Evolutionary conservation across 108 stramenopile genomes (phyloP).

Genomic region (Aureococcus anophagefferens): DNA sequence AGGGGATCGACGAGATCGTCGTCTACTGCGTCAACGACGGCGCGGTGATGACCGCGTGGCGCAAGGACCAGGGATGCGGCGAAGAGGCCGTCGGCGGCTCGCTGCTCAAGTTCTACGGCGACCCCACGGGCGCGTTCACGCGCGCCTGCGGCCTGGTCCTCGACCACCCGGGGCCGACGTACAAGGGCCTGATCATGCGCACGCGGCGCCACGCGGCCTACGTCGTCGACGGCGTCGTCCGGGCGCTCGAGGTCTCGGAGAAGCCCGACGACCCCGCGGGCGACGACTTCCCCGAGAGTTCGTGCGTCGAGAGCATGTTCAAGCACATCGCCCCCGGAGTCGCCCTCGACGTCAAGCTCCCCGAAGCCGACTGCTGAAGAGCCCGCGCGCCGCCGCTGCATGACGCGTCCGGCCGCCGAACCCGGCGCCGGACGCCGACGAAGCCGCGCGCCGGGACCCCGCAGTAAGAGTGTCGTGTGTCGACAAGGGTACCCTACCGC

Average conservation of each 20-base stretch:
- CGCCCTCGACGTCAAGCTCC: too few species aligned
- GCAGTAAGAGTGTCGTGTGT: too few species aligned
- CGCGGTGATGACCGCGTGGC: conserved; percentile 64
- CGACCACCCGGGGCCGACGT: conserved; percentile 44
- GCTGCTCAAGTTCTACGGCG: conserved; percentile 51
- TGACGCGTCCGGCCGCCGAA: too few species aligned
- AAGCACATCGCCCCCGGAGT: conserved; percentile 11
- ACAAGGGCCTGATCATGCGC: conserved; percentile 42
- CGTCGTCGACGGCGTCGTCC: conserved; percentile 49
- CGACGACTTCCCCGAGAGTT: conserved; percentile 17
- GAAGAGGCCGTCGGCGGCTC: conserved; percentile 21
- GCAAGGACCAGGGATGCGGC: conserved; percentile 34
- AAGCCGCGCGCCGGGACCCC: too few species aligned
- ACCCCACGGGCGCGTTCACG: conserved; percentile 49
- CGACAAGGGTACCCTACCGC: too few species aligned
- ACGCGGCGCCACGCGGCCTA: conserved; percentile 59
- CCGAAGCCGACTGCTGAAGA: too few species aligned
- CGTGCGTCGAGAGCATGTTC: conserved; percentile 31
- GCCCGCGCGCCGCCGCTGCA: too few species aligned
- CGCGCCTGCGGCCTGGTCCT: conserved; percentile 55
- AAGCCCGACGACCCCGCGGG: conserved; percentile 56
- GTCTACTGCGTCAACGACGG: conserved; percentile 60
- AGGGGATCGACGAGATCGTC: conserved; percentile 48
- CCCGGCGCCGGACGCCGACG: too few species aligned
- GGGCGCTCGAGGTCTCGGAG: conserved; percentile 48